Evolutionary conservation across 2,329 filamentous ascomycete genomes (phyloP).

Genomic region (Neofusicoccum umdonicola): DNA sequence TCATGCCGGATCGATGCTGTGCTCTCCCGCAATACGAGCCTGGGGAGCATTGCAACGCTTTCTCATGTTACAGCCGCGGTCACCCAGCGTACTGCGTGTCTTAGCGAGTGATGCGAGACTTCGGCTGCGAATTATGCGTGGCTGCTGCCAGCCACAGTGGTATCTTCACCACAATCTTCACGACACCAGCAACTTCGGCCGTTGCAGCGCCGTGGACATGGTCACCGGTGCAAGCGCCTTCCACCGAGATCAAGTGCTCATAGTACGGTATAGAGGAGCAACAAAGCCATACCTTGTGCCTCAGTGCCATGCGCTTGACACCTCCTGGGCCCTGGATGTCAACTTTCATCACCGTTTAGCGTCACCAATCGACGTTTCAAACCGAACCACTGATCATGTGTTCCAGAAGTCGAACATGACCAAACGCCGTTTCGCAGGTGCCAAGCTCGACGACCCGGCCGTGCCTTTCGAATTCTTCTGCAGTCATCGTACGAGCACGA

Average conservation of each 20-base stretch:
- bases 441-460: background rate
- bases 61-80: conserved; percentile 1
- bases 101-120: background rate
- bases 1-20: background rate
- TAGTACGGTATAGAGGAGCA: background rate
- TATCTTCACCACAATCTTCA: background rate
- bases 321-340: background rate
- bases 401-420: background rate
- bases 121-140: background rate
- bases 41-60: background rate
- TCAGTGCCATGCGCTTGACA: background rate
- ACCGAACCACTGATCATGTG: background rate
- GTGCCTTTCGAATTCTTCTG: background rate
- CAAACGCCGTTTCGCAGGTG: background rate
- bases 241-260: background rate
- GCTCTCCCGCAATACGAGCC: background rate
- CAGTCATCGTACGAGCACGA: background rate
- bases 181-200: background rate
- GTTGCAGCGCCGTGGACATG: background rate
- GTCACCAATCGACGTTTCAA: background rate
- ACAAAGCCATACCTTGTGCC: background rate
- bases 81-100: conserved; percentile 1
- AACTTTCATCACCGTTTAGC: background rate
- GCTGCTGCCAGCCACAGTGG: background rate
- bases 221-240: background rate